Base-by-base conservation (phyloP, 352 stramenopile species). In the Phytophthora macrochlamydospora region DNA sequence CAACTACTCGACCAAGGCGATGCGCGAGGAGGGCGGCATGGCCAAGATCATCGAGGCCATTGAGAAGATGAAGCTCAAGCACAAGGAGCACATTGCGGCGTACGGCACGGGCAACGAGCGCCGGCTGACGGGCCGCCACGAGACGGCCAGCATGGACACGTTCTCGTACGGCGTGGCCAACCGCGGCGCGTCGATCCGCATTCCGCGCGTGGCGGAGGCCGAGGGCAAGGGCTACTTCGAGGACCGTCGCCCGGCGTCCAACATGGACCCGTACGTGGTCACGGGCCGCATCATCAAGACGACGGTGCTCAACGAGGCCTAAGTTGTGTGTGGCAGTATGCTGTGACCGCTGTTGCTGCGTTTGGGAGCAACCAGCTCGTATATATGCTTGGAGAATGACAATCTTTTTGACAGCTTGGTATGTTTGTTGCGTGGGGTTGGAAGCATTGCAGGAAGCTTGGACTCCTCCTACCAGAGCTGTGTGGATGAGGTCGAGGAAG, bases 191-290 rank as follows among this genome's bases (percentile, higher is more conserved):
- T 98, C 91, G 43, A 84, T 98, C 43, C 89, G 96, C 58, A 98
- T 99, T 69, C 93, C 93, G 57, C 85, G 94, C 56, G 79, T 96
- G 56, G 96, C 93, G 7, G 85, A 98, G 76, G 81, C 80, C 35
- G 93, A 98, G 56, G 89, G 91, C 64, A 98, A 98, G 79, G 89
- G 89, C 67, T 95, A 96, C 86, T 94, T 95, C 71, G 97, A 99
- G 81, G 97, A 99, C 80, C 92, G 97, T 70, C 91, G 97, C 62
- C 97, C 97, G 38, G 90, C 95, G 45, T 99, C 97, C 73, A 99
- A 99, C 87, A 97, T 97, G 84, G 97, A 99, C 87, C 97, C 97
- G 56, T 99, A 99, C 83, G 80, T 99, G 51, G 97, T 99, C 12
- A 99, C 94, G 7, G 70, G 85, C 68, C 98, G 97, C 78, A 98